Conservation (phyloP, 768 basidiomycete genomes). For the Russula brevipes region DNA sequence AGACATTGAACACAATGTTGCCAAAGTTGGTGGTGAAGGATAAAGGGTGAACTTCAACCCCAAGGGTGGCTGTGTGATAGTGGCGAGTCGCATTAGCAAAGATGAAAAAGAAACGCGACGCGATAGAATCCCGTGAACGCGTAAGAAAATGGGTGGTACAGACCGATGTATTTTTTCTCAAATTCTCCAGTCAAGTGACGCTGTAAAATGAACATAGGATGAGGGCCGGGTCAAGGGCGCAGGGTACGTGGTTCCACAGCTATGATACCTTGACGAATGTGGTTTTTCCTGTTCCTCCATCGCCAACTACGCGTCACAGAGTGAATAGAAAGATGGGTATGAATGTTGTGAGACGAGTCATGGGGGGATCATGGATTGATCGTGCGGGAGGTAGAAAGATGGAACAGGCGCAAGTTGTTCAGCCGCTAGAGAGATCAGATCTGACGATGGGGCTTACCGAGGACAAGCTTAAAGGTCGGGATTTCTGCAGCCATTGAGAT, state of each 20-base stretch:
- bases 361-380: constrained; percentile 45
- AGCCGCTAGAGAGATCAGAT: constrained; percentile 22
- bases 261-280: constrained; percentile 88
- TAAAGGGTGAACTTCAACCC: constrained; percentile 98
- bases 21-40: constrained; percentile 97
- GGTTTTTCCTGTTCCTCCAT: constrained; percentile 97
- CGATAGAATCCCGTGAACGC: constrained; percentile 1
- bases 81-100: constrained; percentile 22
- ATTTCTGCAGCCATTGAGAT: constrained; percentile 46
- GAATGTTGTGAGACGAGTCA: constrained; percentile 21
- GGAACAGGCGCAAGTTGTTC: background rate
- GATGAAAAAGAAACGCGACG: background rate
- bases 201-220: constrained; percentile 46
- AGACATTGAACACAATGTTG: constrained; percentile 98
- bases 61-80: constrained; percentile 76
- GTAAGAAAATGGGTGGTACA: constrained; percentile 29
- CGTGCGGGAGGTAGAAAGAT: constrained; percentile 37
- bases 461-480: constrained; percentile 98
- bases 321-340: constrained; percentile 22
- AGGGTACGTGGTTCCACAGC: constrained; percentile 25
- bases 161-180: constrained; percentile 99
- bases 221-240: constrained; percentile 49
- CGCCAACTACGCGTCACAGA: constrained; percentile 60
- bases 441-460: constrained; percentile 55
- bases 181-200: constrained; percentile 99